A percentile compares a stretch with the other conserved stretches of the same genome.
phyloP scores from a whole-genome alignment of 176 grass and related monocot genomes.

The Elaeis guineensis region DNA sequence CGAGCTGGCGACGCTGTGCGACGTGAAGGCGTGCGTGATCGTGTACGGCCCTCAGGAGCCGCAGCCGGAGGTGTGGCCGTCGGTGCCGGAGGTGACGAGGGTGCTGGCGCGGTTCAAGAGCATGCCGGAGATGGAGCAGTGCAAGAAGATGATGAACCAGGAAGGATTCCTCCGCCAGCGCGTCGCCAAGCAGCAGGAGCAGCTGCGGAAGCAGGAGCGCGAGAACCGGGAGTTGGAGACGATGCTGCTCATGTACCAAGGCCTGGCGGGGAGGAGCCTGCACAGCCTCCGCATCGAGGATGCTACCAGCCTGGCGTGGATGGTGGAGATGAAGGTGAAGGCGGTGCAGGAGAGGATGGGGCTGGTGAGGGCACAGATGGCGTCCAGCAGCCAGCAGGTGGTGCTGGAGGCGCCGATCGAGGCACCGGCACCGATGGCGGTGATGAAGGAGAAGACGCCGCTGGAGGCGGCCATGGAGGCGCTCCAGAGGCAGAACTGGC shows the following conservation, averaged over 20 bases:
- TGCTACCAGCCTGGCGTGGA: slow-evolving; percentile 4
- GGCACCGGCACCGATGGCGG: too few species aligned
- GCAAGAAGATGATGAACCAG: slow-evolving; percentile 38
- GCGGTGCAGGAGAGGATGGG: slow-evolving; percentile 3
- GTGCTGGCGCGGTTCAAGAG: slow-evolving; percentile 19
- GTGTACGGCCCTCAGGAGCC: slow-evolving; percentile 18
- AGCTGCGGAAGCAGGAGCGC: slow-evolving; percentile 20
- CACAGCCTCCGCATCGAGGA: slow-evolving; percentile 18
- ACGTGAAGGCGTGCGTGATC: slow-evolving; percentile 12
- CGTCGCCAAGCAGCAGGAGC: slow-evolving; percentile 20
- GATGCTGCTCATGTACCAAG: slow-evolving; percentile 21
- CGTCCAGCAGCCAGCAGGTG: too few species aligned
- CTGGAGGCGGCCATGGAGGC: not conserved
- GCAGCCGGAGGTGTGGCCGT: slow-evolving; percentile 22
- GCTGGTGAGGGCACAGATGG: not conserved
- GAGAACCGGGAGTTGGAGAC: slow-evolving; percentile 22
- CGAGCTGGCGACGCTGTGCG: slow-evolving; percentile 26
- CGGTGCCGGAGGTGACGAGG: not conserved
- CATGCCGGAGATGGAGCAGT: slow-evolving; percentile 28
- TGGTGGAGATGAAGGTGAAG: slow-evolving; percentile 19
- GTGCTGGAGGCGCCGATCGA: too few species aligned
- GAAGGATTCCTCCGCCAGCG: slow-evolving; percentile 27
- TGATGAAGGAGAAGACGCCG: not conserved
- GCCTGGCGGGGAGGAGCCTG: slow-evolving; percentile 1
- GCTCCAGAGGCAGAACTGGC: slow-evolving; percentile 9